Base-by-base conservation (phyloP, 2,329 filamentous ascomycete species). In the Aspergillus neoniger region DNA sequence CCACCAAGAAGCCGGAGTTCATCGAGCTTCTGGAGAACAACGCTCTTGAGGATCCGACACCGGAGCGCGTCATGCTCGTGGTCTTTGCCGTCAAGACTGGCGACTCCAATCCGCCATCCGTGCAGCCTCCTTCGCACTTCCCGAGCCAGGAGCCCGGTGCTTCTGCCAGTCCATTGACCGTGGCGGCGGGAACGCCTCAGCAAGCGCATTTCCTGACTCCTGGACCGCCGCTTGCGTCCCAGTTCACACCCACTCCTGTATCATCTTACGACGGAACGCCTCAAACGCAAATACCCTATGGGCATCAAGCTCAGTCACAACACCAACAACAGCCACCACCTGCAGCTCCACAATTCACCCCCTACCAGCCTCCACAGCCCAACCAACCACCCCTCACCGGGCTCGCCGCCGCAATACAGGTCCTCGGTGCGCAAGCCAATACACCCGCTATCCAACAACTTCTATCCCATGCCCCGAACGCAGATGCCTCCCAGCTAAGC, bases 1-100 rank as follows among this genome's bases (percentile, higher is more conserved):
- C 86, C 25, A 79, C 77, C 36, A 79, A 80, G 52, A 85, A 94
- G 47, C 94, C 95, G 0, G 91, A 93, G 63, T 96, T 97, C 69
- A 87, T 97, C 75, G 86, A 92, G 62, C 90, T 96, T 70, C 84
- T 98, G n/a, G 88, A 91, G 64, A 90, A 94, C 68, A 93, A 93
- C 73, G 86, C 86, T 30, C 85, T 97, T 32, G 91, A 93, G 48
- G 83, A 86, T 60, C 85, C 85, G 2, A 84, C 90, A 15, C 82
- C 87, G 0, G 89, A 96, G 66, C 87, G 91, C 1, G 86, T 95
- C 78, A 80, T 99, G 38, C 81, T 98, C 8, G 86, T 93, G 21
- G 90, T 94, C 1, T 90, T 98, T 64, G 91, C 97, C 3, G 91
- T 96, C 64, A 86, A 90, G 38, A 88, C 88, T 52, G 76, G 77